Conservation (phyloP, 2,329 filamentous ascomycete species). For the Cladosporium oxysporum region DNA sequence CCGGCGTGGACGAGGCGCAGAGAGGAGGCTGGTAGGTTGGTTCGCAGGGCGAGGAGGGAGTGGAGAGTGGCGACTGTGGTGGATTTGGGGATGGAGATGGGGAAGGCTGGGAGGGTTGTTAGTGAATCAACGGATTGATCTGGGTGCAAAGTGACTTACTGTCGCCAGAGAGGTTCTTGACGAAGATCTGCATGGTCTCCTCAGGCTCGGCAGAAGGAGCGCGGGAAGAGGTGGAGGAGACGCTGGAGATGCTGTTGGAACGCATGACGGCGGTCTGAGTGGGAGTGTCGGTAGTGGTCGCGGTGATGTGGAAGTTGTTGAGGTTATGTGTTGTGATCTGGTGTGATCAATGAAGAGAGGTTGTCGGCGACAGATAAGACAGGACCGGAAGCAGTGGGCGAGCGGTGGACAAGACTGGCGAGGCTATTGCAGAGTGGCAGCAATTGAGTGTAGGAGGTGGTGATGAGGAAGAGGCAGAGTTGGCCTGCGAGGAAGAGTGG, state of each 20-base stretch:
- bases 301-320: not conserved
- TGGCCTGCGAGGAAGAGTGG: not conserved
- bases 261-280: constrained; percentile 38
- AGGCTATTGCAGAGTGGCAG: constrained; percentile 12
- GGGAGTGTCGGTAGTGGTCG: not conserved
- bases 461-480: not conserved
- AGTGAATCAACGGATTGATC: constrained; percentile 12
- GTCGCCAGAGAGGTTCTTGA: constrained; percentile 59
- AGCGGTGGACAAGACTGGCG: not conserved
- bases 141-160: constrained; percentile 47
- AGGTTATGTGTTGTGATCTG: not conserved
- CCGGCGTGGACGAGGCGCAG: constrained; percentile 61
- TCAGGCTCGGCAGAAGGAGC: constrained; percentile 46
- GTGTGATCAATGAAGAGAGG: not conserved
- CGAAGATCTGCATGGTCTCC: constrained; percentile 62
- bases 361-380: not conserved
- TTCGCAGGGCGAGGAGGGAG: constrained; percentile 59
- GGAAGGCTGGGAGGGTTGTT: constrained; percentile 50
- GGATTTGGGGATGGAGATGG: constrained; percentile 55
- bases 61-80: constrained; percentile 58
- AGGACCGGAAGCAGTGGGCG: not conserved
- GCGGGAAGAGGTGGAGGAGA: constrained; percentile 41
- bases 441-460: constrained; percentile 6
- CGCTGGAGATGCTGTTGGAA: constrained; percentile 46
- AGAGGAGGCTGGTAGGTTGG: constrained; percentile 52